These are phyloP conservation scores for Sugiyamaella grinbergsii DNA, from an alignment of 1,139 yeast species.

Conservation along the genomic window DNA sequence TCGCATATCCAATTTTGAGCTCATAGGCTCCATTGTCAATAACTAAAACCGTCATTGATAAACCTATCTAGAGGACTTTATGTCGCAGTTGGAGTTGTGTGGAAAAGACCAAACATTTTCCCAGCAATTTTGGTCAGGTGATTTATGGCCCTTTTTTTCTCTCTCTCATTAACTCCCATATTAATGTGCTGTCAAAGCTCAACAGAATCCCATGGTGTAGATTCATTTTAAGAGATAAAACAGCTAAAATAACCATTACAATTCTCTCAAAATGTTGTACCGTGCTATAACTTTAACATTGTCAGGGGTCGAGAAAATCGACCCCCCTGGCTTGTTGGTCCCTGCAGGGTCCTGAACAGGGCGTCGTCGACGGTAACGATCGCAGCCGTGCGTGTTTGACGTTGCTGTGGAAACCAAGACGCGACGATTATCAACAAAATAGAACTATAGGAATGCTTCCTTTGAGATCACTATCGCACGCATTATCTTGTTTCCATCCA, in stretches of 20 bases:
- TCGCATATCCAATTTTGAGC: slow-evolving; percentile 70
- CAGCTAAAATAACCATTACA: too few relatives aligned
- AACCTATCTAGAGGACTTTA: background rate
- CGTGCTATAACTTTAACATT: too few relatives aligned
- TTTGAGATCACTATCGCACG: background rate
- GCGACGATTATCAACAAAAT: slow-evolving; percentile 11
- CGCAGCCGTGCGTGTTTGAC: background rate
- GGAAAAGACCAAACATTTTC: background rate
- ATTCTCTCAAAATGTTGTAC: too few relatives aligned
- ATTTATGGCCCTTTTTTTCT: background rate
- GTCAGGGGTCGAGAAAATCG: too few relatives aligned
- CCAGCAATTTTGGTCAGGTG: background rate
- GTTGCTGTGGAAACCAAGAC: slow-evolving; percentile 15
- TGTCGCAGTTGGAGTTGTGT: background rate
- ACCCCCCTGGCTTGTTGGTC: too few relatives aligned
- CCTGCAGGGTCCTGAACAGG: slow-evolving; percentile 8
- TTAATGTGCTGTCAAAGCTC: too few relatives aligned
- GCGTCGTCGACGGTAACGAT: background rate
- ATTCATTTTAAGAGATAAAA: too few relatives aligned
- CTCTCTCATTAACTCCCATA: background rate
- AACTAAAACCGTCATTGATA: slow-evolving; percentile 43
- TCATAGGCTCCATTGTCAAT: slow-evolving; percentile 89
- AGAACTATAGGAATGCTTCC: background rate
- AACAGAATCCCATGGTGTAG: too few relatives aligned
- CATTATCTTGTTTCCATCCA: background rate